Conservation (phyloP, 2,329 filamentous ascomycete genomes). For the Aspergillus terreus region DNA sequence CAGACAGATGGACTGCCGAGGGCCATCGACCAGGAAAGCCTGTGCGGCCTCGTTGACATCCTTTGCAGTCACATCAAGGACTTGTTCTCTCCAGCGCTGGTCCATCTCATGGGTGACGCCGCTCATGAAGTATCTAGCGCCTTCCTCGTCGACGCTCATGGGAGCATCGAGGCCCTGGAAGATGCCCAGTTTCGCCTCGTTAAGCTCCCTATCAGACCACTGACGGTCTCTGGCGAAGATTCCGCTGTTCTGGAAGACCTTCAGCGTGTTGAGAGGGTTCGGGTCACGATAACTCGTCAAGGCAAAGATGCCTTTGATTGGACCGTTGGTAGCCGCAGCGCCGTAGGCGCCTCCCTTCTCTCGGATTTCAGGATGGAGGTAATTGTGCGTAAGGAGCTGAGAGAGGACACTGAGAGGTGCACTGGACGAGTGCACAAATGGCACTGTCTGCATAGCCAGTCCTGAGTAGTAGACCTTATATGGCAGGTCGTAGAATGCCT, state of each 20-base stretch:
- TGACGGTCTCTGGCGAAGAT: conserved; percentile 75
- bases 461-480: conserved; percentile 97
- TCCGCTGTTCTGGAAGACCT: conserved; percentile 78
- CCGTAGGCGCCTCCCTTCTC: conserved; percentile 98
- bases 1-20: conserved; percentile 62
- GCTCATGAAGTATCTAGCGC: conserved; percentile 78
- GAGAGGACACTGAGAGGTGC: conserved; percentile 84
- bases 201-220: conserved; percentile 81
- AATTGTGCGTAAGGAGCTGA: conserved; percentile 91
- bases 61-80: conserved; percentile 79
- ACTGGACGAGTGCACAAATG: conserved; percentile 71
- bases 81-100: conserved; percentile 73
- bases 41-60: conserved; percentile 80
- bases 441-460: conserved; percentile 74
- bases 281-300: conserved; percentile 98
- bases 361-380: conserved; percentile 93
- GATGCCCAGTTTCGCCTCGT: conserved; percentile 92
- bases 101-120: conserved; percentile 87
- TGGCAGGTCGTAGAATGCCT: conserved; percentile 87
- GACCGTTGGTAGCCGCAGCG: conserved; percentile 77
- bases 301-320: conserved; percentile 80
- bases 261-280: conserved; percentile 83
- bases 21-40: conserved; percentile 69
- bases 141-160: conserved; percentile 79
- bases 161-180: conserved; percentile 93